Evolutionary conservation across 2,329 filamentous ascomycete genomes (phyloP).

Genomic region (Aspergillus ibericus): DNA sequence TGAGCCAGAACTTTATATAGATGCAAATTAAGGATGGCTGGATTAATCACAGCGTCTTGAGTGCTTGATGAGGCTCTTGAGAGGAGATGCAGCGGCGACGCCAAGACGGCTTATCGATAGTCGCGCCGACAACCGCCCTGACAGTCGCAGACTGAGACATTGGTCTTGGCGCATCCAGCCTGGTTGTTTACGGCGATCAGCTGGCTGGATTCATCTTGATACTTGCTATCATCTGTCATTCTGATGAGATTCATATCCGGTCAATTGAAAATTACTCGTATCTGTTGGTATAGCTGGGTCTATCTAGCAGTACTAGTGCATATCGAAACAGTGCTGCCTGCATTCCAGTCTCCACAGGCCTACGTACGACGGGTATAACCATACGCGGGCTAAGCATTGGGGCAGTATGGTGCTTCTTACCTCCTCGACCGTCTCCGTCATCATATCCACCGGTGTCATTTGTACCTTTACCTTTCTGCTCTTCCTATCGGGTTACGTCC

Average conservation of each 20-base stretch:
- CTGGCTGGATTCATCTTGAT: neutral
- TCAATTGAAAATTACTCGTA: neutral
- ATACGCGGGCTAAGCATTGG: neutral
- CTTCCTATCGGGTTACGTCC: constrained; percentile 81
- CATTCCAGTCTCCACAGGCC: neutral
- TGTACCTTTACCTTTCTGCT: constrained; percentile 76
- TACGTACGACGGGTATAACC: neutral
- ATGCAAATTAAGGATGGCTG: too few species aligned
- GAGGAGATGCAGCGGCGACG: neutral
- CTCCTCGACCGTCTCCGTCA: constrained; percentile 45
- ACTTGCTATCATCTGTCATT: neutral
- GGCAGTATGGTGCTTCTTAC: constrained; percentile 47
- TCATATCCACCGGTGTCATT: constrained; percentile 54
- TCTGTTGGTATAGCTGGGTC: neutral
- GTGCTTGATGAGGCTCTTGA: too few species aligned
- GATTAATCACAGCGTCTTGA: too few species aligned
- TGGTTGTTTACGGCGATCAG: neutral
- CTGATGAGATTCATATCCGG: neutral
- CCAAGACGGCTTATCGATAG: constrained; percentile 41
- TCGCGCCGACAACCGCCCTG: constrained; percentile 34
- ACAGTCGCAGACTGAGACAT: neutral
- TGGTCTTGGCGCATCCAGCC: neutral
- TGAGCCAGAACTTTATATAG: too few species aligned
- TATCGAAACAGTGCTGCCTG: constrained; percentile 1
- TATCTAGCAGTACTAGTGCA: neutral